A percentile compares a stretch with the other conserved stretches of the same genome.
These are phyloP conservation scores for Trametes meyenii DNA, from an alignment of 768 basidiomycete species.

Conservation along the genomic window DNA sequence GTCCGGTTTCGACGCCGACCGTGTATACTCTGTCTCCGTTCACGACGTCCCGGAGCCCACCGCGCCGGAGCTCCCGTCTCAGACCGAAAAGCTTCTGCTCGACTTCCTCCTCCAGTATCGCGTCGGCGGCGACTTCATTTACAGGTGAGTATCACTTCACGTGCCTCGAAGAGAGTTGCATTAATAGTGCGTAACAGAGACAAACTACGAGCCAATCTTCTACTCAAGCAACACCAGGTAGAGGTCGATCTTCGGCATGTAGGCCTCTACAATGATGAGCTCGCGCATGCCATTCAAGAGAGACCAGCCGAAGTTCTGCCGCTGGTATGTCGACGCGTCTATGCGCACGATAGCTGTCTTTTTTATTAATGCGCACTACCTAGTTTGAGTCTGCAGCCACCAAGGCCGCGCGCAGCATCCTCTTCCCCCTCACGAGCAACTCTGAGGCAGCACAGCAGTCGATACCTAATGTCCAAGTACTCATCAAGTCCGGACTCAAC, in stretches of 20 bases:
- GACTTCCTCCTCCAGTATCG: conserved; percentile 90
- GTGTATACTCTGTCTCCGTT: conserved; percentile 79
- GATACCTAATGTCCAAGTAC: conserved; percentile 82
- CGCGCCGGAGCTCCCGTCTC: conserved; percentile 73
- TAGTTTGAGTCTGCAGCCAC: conserved; percentile 94
- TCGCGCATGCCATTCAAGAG: conserved; percentile 90
- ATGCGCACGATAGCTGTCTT: neutral
- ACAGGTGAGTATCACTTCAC: conserved; percentile 57
- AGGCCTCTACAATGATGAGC: conserved; percentile 85
- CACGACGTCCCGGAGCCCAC: conserved; percentile 54
- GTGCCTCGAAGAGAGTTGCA: neutral
- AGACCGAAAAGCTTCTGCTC: conserved; percentile 76
- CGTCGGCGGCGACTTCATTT: conserved; percentile 88
- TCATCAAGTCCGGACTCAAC: conserved; percentile 87
- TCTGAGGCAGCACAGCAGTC: conserved; percentile 48
- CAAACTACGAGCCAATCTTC: conserved; percentile 83
- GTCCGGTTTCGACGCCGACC: conserved; percentile 88
- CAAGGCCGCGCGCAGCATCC: conserved; percentile 78
- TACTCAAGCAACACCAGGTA: conserved; percentile 78
- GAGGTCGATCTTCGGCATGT: conserved; percentile 57
- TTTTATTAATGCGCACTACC: neutral
- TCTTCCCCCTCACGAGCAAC: conserved; percentile 75
- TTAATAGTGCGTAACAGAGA: conserved; percentile 51
- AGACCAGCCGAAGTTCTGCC: conserved; percentile 88
- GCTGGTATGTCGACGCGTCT: conserved; percentile 53